phyloP scores from a whole-genome alignment of 768 basidiomycete species.

The Xerocomellus amylosporus region DNA sequence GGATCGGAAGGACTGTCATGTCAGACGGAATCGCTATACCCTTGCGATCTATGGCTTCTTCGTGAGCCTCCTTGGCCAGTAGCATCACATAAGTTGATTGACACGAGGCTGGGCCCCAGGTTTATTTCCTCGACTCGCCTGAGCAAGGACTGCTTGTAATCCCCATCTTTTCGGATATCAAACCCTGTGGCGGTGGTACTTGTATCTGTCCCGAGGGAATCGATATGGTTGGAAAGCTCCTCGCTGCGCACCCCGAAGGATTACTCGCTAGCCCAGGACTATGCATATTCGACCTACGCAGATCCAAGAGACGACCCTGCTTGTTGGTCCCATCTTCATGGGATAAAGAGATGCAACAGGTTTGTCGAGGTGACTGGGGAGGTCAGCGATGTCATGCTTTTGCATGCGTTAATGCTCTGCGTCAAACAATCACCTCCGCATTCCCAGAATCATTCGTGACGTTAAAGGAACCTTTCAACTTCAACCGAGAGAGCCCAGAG shows the following conservation, averaged over 20 bases:
- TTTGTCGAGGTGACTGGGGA: constrained; percentile 2
- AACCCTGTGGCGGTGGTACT: constrained; percentile 1
- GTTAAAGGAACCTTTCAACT: constrained; percentile 53
- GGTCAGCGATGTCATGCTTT: constrained; percentile 6
- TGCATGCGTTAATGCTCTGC: constrained; percentile 63
- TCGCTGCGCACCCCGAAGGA: constrained; percentile 3
- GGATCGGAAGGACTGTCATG: constrained; percentile 6
- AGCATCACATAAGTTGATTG: not conserved
- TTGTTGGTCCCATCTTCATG: constrained; percentile 5
- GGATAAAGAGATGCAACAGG: not conserved
- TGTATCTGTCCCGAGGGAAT: constrained; percentile 4
- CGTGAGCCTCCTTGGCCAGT: not conserved
- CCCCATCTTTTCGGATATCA: constrained; percentile 12
- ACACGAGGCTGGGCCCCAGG: not conserved
- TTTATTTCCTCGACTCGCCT: constrained; percentile 13
- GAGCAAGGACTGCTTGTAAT: constrained; percentile 2
- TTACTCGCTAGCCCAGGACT: not conserved
- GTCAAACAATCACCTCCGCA: constrained; percentile 54
- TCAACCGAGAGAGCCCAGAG: constrained; percentile 5
- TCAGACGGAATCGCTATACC: not conserved
- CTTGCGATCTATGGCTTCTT: constrained; percentile 5
- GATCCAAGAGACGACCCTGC: not conserved
- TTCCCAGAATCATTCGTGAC: constrained; percentile 59
- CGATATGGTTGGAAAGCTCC: constrained; percentile 2
- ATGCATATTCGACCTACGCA: constrained; percentile 6